phyloP scores from a whole-genome alignment of 2,329 filamentous ascomycete genomes.

The Phaeosphaeriaceae sp. region DNA sequence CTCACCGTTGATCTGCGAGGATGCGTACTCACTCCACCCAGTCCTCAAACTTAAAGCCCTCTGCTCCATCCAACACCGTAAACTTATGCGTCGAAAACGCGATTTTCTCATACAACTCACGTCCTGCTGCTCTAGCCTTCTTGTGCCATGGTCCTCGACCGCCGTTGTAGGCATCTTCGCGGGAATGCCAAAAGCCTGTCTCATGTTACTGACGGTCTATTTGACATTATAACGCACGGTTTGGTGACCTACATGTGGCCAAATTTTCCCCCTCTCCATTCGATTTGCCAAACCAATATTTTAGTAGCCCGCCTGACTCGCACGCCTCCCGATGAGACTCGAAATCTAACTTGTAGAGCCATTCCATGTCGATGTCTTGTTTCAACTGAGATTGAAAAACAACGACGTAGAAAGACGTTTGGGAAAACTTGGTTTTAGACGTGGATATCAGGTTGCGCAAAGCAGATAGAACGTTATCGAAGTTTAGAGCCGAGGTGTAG shows the following conservation, averaged over 20 bases:
- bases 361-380: slow-evolving; percentile 68
- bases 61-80: slow-evolving; percentile 68
- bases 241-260: slow-evolving; percentile 68
- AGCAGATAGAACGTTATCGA: slow-evolving; percentile 66
- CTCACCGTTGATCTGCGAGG: no score
- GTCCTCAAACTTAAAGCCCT: slow-evolving; percentile 61
- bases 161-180: slow-evolving; percentile 66
- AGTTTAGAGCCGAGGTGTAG: slow-evolving; percentile 81
- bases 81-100: slow-evolving; percentile 55
- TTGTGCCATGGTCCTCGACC: slow-evolving; percentile 64
- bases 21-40: slow-evolving; percentile 21
- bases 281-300: slow-evolving; percentile 88
- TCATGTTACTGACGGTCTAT: not conserved
- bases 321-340: slow-evolving; percentile 82
- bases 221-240: no score
- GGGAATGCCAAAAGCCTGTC: slow-evolving; percentile 70
- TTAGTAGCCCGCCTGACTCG: slow-evolving; percentile 79
- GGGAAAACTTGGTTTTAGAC: slow-evolving; percentile 61
- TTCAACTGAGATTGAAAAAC: slow-evolving; percentile 79
- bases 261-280: slow-evolving; percentile 75
- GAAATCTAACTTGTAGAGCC: slow-evolving; percentile 76
- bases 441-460: slow-evolving; percentile 60
- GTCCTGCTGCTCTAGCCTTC: slow-evolving; percentile 57
- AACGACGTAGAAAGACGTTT: slow-evolving; percentile 79
- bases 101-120: slow-evolving; percentile 54